phyloP scores from a whole-genome alignment of 2,329 filamentous ascomycete species.

The Alternaria sp. region DNA sequence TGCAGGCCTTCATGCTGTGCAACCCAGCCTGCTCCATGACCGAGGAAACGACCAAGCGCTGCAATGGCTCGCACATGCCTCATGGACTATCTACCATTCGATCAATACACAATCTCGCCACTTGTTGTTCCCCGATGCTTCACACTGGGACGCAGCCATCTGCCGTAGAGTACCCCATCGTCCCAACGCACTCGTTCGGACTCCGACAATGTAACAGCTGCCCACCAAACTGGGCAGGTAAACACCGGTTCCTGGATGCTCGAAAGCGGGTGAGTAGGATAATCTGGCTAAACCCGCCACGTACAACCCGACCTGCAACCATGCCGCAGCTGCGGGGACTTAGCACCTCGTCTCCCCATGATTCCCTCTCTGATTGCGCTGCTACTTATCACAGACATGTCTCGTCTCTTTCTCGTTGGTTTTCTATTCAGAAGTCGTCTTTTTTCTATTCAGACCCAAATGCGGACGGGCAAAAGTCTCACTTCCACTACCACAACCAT shows the following conservation, averaged over 20 bases:
- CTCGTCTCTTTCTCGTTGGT: constrained; percentile 10
- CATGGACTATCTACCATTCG: not conserved
- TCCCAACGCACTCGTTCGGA: not conserved
- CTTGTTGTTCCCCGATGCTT: not conserved
- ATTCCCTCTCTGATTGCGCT: not conserved
- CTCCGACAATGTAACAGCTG: not conserved
- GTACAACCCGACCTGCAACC: constrained; percentile 5
- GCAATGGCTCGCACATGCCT: not conserved
- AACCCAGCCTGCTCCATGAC: not conserved
- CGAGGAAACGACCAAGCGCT: not conserved
- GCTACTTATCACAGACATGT: constrained; percentile 16
- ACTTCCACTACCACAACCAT: constrained; percentile 15
- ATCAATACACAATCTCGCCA: not conserved
- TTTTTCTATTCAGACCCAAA: constrained; percentile 45
- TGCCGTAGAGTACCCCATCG: not conserved
- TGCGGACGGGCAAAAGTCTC: constrained; percentile 27
- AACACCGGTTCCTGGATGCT: not conserved
- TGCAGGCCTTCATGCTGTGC: not conserved
- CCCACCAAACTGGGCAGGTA: not conserved
- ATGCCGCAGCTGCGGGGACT: not conserved
- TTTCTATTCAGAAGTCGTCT: constrained; percentile 30
- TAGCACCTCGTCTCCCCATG: not conserved
- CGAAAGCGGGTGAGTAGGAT: not conserved
- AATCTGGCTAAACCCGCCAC: constrained; percentile 3
- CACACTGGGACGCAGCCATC: not conserved